Conservation (phyloP, 768 basidiomycete genomes). For the Hypholoma fasciculare region DNA sequence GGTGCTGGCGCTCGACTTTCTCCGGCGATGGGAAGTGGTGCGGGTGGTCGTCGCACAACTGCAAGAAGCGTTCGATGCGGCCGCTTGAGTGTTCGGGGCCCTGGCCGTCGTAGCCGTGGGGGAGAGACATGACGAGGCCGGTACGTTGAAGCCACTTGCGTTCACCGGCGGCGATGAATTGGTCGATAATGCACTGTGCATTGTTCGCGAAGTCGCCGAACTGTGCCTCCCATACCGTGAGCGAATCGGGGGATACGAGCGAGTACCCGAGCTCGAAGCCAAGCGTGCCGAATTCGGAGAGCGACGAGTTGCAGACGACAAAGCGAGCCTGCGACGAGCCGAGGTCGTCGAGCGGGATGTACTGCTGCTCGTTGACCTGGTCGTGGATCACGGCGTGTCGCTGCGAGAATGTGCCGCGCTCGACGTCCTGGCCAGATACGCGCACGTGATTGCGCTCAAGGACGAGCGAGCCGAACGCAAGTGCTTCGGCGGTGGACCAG, state of each 20-base stretch:
- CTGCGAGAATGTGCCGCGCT: conserved; percentile 98
- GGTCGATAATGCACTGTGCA: conserved; percentile 97
- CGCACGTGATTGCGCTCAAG: conserved; percentile 94
- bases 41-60: conserved; percentile 97
- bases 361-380: conserved; percentile 89
- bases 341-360: conserved; percentile 87
- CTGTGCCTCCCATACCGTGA: conserved; percentile 99
- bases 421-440: conserved; percentile 96
- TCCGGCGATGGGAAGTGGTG: conserved; percentile 83
- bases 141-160: conserved; percentile 96
- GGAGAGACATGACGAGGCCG: conserved; percentile 85
- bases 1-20: conserved; percentile 93
- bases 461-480: conserved; percentile 92
- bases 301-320: conserved; percentile 93
- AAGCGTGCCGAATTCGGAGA: conserved; percentile 93
- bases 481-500: conserved; percentile 97
- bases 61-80: conserved; percentile 93
- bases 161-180: conserved; percentile 97
- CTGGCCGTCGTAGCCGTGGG: conserved; percentile 98
- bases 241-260: conserved; percentile 87
- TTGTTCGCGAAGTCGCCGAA: conserved; percentile 99
- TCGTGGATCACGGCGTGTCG: conserved; percentile 97
- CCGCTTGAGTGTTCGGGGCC: conserved; percentile 98
- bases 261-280: conserved; percentile 99
- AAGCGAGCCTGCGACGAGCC: conserved; percentile 88